Base-by-base conservation (phyloP, 1,284 basidiomycete genomes). In the Ceratobasidium sp. region DNA sequence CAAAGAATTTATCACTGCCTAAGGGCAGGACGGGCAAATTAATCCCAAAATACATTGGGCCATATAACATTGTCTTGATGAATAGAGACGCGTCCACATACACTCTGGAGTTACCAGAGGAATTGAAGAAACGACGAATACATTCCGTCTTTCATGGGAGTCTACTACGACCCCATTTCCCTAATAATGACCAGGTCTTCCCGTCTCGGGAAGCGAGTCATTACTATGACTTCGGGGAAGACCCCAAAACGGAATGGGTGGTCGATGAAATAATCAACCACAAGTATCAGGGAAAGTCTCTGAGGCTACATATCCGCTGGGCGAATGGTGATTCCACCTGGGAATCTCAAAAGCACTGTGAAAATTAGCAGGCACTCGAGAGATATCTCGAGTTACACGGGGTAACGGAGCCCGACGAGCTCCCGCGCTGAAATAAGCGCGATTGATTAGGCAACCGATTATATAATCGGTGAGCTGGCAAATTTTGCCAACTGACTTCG, bases 101-200 rank as follows among this genome's bases (percentile, higher is more conserved):
- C 51, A 19, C 11, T 4, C 15, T 77, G 19, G 60, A 76, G 5
- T 33, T 77, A 27, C 73, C 76, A 0, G n/a, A n/a, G n/a, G n/a
- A n/a, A n/a, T n/a, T n/a, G n/a, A n/a, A n/a, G n/a, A n/a, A n/a
- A n/a, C n/a, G n/a, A n/a, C n/a, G n/a, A n/a, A n/a, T n/a, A n/a
- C n/a, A n/a, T n/a, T n/a, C n/a, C n/a, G n/a, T n/a, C n/a, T 77
- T 77, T 57, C 76, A 77, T 44, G 69, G 56, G 24, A 56, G 24
- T 1, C 54, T 73, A 0, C 50, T 77, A 15, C 56, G 69, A 24
- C 59, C 53, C n/a, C 72, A 76, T 24, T 29, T 74, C 2, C 69
- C 71, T 0, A 62, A 67, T 24, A 64, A 77, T 15, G 71, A 77
- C 44, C n/a, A 7, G 11, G 24, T n/a, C 33, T 77, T 77, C 47